Evolutionary conservation across 31 red algal species (phyloP).

Genomic region (Porphyra umbilicalis): DNA sequence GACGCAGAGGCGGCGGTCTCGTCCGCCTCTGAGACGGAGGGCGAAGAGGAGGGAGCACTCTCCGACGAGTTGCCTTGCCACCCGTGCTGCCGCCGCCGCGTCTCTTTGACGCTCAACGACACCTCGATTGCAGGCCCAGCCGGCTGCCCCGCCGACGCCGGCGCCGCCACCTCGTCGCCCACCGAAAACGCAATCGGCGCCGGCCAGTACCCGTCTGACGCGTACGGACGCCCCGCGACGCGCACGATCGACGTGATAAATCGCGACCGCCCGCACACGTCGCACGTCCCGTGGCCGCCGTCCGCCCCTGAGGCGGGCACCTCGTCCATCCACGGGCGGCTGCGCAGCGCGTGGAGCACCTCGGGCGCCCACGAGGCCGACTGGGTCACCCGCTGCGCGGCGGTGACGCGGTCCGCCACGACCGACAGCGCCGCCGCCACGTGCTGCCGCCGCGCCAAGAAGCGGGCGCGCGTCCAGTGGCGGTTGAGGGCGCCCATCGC

Average conservation of each 20-base stretch:
- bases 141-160: too few relatives aligned
- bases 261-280: background rate
- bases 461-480: background rate
- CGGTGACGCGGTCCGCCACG: background rate
- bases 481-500: background rate
- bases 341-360: background rate
- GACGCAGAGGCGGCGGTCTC: background rate
- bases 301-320: background rate
- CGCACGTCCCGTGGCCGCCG: background rate
- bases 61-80: too few relatives aligned
- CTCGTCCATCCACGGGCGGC: background rate
- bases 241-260: background rate
- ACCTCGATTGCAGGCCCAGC: background rate
- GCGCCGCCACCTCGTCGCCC: background rate
- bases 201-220: background rate
- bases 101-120: background rate
- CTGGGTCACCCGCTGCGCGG: background rate
- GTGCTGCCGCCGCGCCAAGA: background rate
- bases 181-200: background rate
- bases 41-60: too few relatives aligned
- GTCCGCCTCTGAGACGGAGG: too few relatives aligned
- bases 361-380: background rate
- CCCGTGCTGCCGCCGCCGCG: too few relatives aligned
- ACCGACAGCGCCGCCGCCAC: background rate
- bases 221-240: background rate